Conservation (phyloP, 257 asterid species). For the Osmanthus fragrans region DNA sequence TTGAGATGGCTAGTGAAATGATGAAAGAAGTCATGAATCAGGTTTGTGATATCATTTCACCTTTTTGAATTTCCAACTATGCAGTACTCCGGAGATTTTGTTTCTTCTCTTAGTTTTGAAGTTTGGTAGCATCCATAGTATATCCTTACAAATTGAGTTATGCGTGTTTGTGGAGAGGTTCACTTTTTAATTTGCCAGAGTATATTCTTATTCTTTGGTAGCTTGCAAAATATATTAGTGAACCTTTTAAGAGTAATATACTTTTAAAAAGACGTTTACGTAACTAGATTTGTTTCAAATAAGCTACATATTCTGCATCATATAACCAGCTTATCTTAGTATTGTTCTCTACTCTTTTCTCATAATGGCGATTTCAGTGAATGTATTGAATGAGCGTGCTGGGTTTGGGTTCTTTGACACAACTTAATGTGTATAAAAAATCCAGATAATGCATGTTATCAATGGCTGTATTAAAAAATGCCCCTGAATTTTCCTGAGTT, state of each 20-base stretch:
- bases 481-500: background rate
- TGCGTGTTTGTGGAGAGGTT: background rate
- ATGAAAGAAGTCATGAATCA: constrained; percentile 95
- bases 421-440: background rate
- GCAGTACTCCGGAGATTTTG: too few species aligned
- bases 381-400: background rate
- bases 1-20: constrained; percentile 85
- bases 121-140: constrained; percentile 2
- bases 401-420: background rate
- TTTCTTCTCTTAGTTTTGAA: background rate
- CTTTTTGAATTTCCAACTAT: constrained; percentile 10
- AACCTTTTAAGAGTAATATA: background rate
- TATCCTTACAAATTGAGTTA: background rate
- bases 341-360: background rate
- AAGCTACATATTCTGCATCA: background rate
- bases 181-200: background rate
- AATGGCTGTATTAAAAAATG: background rate
- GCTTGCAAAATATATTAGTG: background rate
- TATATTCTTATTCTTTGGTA: background rate
- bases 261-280: too few species aligned
- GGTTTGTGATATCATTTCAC: constrained; percentile 56
- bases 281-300: background rate
- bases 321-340: background rate
- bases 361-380: background rate
- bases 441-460: background rate